Evolutionary conservation across 2,329 filamentous ascomycete species (phyloP), one percentile per base, ranked within the genome.

Genomic region (Penicillium sp.): DNA sequence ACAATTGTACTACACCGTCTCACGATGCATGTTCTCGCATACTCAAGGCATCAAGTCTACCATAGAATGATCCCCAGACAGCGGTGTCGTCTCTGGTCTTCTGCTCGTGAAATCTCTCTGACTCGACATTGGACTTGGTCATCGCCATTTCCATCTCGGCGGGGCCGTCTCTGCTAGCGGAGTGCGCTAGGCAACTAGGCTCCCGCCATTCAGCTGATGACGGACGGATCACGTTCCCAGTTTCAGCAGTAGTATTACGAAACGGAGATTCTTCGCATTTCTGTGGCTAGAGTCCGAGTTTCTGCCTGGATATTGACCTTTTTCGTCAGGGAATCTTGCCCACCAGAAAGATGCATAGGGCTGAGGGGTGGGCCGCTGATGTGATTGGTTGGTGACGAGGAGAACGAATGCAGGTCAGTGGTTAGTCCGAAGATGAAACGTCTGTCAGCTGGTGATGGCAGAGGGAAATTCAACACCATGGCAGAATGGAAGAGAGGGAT

Each of bases 171-270:
- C 13, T 8, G 11, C 25, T 8, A 10, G 52, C 57, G 55, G 57
- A 59, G 40, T 16, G 26, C 37, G 45, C 58, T 65, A 67, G 67
- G 67, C 67, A 62, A 43, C 58, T 64, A 67, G 66, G 67, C 66
- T 63, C 56, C 67, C 58, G 45, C 45, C 40, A 56, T 69, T 68
- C 64, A 69, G 67, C 66, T 66, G 64, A 58, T 68, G 67, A 68
- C 64, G 65, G 56, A 37, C 35, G 6, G 30, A 33, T 11, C 30
- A 33, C 10, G 30, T 33, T 33, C 30, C 30, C 10, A 33, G 30
- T 33, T 33, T 33, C 33, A 35, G 13, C 33, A 5, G 33, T 35
- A 35, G 19, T 22, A 1, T 22, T 22, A 22, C 19, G 19, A 22
- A 1, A 22, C 19, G 19, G 19, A 22, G 19, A 22, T 22, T 62